Evolutionary conservation across 2,329 filamentous ascomycete genomes (phyloP).

Genomic region (Aspergillus proliferans): DNA sequence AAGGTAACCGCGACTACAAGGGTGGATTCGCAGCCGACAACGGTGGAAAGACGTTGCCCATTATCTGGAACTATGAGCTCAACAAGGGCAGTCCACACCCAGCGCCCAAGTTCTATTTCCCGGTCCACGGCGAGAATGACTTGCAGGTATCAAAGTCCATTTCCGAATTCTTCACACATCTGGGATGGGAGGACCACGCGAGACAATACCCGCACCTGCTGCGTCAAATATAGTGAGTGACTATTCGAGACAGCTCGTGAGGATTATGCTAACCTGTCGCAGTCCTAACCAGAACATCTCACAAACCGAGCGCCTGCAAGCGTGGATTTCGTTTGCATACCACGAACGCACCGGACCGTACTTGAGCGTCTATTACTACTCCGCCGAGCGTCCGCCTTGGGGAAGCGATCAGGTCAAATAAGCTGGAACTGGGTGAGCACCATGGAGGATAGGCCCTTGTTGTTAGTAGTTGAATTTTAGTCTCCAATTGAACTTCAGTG

Average conservation of each 20-base stretch:
- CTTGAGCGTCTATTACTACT: conserved; percentile 14
- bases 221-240: not conserved
- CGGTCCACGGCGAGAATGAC: conserved; percentile 11
- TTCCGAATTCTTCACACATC: not conserved
- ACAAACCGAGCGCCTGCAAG: conserved; percentile 3
- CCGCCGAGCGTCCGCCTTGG: conserved; percentile 1
- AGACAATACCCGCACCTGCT: not conserved
- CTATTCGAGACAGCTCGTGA: not conserved
- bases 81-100: conserved; percentile 2
- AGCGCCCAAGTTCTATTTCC: conserved; percentile 12
- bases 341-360: conserved; percentile 12
- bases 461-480: no score
- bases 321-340: conserved; percentile 14
- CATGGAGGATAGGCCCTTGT: no score
- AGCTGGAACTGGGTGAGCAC: not conserved
- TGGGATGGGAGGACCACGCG: not conserved
- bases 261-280: not conserved
- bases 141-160: not conserved
- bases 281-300: conserved; percentile 5
- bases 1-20: conserved; percentile 1
- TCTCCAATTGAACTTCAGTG: no score
- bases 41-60: conserved; percentile 2
- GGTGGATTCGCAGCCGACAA: not conserved
- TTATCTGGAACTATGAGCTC: conserved; percentile 14
- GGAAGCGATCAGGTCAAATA: not conserved